Conservation (phyloP, 371 early-diverging fungal species). For the Smittium culicis region DNA sequence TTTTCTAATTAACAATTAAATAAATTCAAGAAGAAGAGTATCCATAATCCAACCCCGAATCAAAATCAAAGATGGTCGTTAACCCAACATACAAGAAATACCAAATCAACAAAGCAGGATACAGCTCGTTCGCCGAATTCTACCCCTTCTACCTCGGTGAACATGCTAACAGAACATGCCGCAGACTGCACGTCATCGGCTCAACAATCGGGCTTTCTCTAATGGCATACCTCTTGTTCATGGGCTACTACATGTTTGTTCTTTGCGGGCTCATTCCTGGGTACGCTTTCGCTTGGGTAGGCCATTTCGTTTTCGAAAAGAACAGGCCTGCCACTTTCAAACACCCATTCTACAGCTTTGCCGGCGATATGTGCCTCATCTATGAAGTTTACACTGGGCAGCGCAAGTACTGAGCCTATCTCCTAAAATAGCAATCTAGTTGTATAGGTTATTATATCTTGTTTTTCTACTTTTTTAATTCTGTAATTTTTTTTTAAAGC, state of each 20-base stretch:
- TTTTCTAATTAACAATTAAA: too few species aligned
- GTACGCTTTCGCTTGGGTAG: not conserved
- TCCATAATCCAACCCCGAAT: too few species aligned
- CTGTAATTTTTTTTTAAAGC: too few species aligned
- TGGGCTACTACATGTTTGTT: not conserved
- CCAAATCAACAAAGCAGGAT: slow-evolving; percentile 1
- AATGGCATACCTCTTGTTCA: not conserved
- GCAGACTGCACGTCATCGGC: slow-evolving; percentile 21
- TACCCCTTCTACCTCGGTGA: slow-evolving; percentile 33
- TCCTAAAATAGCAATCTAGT: too few species aligned
- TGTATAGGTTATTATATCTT: too few species aligned
- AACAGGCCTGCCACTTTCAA: slow-evolving; percentile 37
- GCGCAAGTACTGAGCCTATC: not conserved
- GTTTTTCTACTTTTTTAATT: too few species aligned
- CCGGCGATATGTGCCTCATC: slow-evolving; percentile 27
- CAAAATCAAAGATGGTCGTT: not conserved
- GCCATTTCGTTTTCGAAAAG: slow-evolving; percentile 17
- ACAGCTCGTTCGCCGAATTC: slow-evolving; percentile 18
- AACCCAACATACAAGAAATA: not conserved
- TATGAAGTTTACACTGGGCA: slow-evolving; percentile 17
- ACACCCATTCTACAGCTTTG: slow-evolving; percentile 30
- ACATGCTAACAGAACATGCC: slow-evolving; percentile 11
- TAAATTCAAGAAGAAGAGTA: too few species aligned
- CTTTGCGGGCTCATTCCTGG: not conserved
- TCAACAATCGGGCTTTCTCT: not conserved